Evolutionary conservation across 2,329 filamentous ascomycete species (phyloP).

Genomic region (Cladosporium sp.): DNA sequence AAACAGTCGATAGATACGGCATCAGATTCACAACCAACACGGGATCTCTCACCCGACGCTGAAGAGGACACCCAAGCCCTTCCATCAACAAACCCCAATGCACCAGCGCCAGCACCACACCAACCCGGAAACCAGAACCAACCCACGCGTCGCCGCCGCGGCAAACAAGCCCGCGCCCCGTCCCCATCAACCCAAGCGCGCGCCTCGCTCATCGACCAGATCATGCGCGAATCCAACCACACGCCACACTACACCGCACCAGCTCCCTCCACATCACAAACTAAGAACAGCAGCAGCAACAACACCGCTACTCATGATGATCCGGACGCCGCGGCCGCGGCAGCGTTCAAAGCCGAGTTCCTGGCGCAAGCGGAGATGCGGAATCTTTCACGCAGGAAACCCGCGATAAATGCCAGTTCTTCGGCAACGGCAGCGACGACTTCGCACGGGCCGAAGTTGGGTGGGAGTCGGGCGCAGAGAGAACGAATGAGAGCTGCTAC

Average conservation of each 20-base stretch:
- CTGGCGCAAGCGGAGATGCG: slow-evolving; percentile 64
- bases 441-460: slow-evolving; percentile 68
- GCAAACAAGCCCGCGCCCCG: slow-evolving; percentile 12
- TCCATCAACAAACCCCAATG: background rate
- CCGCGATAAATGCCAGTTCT: slow-evolving; percentile 44
- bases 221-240: slow-evolving; percentile 28
- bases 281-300: no score
- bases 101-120: background rate
- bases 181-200: slow-evolving; percentile 24
- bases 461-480: slow-evolving; percentile 69
- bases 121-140: background rate
- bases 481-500: slow-evolving; percentile 72
- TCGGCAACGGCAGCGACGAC: slow-evolving; percentile 17
- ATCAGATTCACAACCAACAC: slow-evolving; percentile 15
- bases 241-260: slow-evolving; percentile 26
- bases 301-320: slow-evolving; percentile 36
- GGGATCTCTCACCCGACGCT: slow-evolving; percentile 4
- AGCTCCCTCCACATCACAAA: background rate
- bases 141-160: slow-evolving; percentile 15
- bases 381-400: slow-evolving; percentile 30
- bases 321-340: slow-evolving; percentile 57
- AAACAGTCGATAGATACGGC: background rate
- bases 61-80: background rate
- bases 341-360: slow-evolving; percentile 68
- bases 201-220: slow-evolving; percentile 31